Evolutionary conservation across 2,329 filamentous ascomycete species (phyloP).

Genomic region (Pseudogymnoascus sp.): DNA sequence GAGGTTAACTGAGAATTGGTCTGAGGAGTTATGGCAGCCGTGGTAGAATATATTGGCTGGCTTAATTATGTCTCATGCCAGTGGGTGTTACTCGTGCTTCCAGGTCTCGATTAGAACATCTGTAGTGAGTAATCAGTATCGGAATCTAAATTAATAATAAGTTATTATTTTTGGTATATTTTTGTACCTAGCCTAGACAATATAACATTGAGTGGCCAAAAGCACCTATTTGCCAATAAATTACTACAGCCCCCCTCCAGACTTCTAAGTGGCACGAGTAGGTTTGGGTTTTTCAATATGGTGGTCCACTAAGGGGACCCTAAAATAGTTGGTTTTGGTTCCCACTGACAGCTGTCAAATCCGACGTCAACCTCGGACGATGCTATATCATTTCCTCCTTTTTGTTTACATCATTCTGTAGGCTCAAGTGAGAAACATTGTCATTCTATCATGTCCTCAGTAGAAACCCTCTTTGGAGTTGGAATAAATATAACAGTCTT

Average conservation of each 20-base stretch:
- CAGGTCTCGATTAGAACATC: no score
- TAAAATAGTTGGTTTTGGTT: not conserved
- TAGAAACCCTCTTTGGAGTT: not conserved
- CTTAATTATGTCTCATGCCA: not conserved
- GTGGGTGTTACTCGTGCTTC: no score
- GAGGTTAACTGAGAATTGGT: constrained; percentile 73
- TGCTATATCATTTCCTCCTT: not conserved
- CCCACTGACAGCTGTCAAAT: not conserved
- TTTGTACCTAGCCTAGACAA: not conserved
- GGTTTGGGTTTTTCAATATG: not conserved
- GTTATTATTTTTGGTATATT: not conserved
- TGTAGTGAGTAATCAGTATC: no score
- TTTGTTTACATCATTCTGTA: not conserved
- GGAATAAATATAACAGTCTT: not conserved
- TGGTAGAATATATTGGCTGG: not conserved
- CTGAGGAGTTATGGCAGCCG: constrained; percentile 69
- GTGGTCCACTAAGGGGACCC: not conserved
- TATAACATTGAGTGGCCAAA: not conserved
- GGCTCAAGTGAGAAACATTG: not conserved
- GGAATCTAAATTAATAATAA: no score
- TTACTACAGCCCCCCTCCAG: not conserved
- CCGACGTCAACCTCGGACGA: not conserved
- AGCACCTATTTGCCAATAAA: not conserved
- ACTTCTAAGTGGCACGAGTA: no score
- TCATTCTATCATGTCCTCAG: not conserved